phyloP scores from a whole-genome alignment of 2,329 filamentous ascomycete genomes.

The Fusarium fracticaudum region DNA sequence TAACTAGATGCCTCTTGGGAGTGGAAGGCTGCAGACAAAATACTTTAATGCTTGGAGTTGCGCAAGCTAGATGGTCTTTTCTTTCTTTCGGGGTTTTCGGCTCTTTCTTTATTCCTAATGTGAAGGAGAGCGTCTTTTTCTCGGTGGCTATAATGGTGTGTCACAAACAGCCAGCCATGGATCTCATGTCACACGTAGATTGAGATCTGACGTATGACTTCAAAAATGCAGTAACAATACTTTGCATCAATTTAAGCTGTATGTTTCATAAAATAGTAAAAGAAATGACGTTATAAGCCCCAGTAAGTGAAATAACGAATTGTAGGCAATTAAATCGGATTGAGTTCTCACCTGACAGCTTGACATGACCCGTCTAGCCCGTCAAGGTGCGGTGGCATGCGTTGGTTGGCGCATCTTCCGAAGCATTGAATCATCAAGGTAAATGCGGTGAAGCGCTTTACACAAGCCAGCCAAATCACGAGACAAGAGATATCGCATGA shows the following conservation, averaged over 20 bases:
- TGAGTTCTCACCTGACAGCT: conserved; percentile 1
- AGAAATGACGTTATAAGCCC: neutral
- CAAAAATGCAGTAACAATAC: neutral
- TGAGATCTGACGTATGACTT: neutral
- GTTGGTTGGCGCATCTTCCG: neutral
- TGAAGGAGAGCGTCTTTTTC: neutral
- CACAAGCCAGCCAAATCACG: neutral
- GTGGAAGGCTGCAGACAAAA: neutral
- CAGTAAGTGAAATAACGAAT: neutral
- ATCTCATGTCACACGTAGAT: neutral
- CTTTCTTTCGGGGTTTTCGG: too few relatives aligned
- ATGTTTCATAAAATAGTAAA: too few relatives aligned
- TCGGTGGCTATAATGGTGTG: neutral
- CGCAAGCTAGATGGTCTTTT: neutral
- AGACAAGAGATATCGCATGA: neutral
- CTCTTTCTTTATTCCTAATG: neutral
- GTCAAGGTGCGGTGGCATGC: neutral
- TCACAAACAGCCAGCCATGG: neutral
- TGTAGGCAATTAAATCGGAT: too few relatives aligned
- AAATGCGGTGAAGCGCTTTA: conserved; percentile 11
- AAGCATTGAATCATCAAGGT: neutral
- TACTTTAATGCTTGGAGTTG: too few relatives aligned
- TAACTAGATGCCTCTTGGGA: neutral
- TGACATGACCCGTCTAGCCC: neutral
- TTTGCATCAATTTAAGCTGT: neutral